Conservation (phyloP, 495 filamentous ascomycete species). For the Neohortaea acidophila region DNA sequence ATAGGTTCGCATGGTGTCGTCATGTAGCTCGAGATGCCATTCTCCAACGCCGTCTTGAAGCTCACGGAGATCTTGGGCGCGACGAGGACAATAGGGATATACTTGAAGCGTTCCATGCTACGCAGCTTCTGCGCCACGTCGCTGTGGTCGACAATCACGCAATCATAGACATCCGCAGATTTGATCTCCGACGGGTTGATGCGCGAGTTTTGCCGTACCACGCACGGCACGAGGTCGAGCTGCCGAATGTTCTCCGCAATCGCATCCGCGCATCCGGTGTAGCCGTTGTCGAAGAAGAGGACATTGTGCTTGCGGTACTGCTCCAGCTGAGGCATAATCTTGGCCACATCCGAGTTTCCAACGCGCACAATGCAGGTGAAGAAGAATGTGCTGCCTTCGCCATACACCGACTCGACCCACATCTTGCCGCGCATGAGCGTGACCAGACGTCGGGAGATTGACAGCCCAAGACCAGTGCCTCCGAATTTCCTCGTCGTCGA, state of each 20-base stretch:
- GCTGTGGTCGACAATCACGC: conserved; percentile 92
- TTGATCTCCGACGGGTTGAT: conserved; percentile 38
- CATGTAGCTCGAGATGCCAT: conserved; percentile 97
- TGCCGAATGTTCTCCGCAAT: conserved; percentile 67
- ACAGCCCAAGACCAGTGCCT: conserved; percentile 87
- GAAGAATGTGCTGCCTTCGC: conserved; percentile 86
- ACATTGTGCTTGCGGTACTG: conserved; percentile 89
- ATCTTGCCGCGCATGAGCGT: conserved; percentile 96
- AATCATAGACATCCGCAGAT: conserved; percentile 65
- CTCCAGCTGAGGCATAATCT: conserved; percentile 68
- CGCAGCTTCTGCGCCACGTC: conserved; percentile 73
- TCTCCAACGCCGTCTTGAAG: conserved; percentile 85
- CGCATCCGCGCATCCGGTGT: conserved; percentile 56
- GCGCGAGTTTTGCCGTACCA: conserved; percentile 52
- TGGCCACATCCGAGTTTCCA: conserved; percentile 63
- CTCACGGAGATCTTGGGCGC: conserved; percentile 84
- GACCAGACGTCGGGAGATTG: conserved; percentile 89
- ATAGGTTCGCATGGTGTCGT: conserved; percentile 91
- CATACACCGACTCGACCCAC: conserved; percentile 90
- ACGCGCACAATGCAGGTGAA: conserved; percentile 91
- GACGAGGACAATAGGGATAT: conserved; percentile 87
- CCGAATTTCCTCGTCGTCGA: conserved; percentile 95
- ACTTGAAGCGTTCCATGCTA: conserved; percentile 87
- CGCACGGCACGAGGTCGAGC: conserved; percentile 65
- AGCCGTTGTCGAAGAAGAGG: conserved; percentile 87